phyloP scores from a whole-genome alignment of 1,284 basidiomycete species.

The Ustilago vetiveriae region DNA sequence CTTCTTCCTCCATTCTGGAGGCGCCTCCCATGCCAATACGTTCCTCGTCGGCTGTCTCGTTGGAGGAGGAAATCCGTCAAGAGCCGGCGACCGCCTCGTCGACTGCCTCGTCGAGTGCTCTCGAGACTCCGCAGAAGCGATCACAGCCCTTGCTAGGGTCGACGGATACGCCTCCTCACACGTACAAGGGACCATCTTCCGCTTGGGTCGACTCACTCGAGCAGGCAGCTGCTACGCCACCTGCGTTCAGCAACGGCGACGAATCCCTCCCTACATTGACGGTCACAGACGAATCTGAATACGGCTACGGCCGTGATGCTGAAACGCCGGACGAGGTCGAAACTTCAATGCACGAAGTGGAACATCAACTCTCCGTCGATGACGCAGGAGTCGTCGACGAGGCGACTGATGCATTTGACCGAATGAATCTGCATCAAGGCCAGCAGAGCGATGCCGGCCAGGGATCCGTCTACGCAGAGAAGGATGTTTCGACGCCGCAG shows the following conservation, averaged over 20 bases:
- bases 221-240: constrained; percentile 38
- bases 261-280: constrained; percentile 36
- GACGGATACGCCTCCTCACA: constrained; percentile 25
- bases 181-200: constrained; percentile 22
- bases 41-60: constrained; percentile 19
- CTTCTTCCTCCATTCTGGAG: constrained; percentile 9
- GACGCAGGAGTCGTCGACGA: constrained; percentile 13
- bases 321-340: not conserved
- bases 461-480: constrained; percentile 7
- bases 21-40: not conserved
- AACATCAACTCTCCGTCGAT: not conserved
- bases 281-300: constrained; percentile 38
- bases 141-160: constrained; percentile 5
- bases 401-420: constrained; percentile 20
- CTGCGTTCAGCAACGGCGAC: constrained; percentile 18
- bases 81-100: constrained; percentile 2
- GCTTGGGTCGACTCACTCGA: constrained; percentile 44
- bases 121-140: constrained; percentile 5
- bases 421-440: constrained; percentile 10
- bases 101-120: constrained; percentile 11
- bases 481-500: constrained; percentile 14
- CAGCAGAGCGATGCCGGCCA: constrained; percentile 1
- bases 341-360: constrained; percentile 1
- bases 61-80: constrained; percentile 27
- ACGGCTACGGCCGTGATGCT: constrained; percentile 1